These are phyloP conservation scores for Lindgomyces ingoldianus DNA, from an alignment of 495 filamentous ascomycete genomes.

Conservation along the genomic window DNA sequence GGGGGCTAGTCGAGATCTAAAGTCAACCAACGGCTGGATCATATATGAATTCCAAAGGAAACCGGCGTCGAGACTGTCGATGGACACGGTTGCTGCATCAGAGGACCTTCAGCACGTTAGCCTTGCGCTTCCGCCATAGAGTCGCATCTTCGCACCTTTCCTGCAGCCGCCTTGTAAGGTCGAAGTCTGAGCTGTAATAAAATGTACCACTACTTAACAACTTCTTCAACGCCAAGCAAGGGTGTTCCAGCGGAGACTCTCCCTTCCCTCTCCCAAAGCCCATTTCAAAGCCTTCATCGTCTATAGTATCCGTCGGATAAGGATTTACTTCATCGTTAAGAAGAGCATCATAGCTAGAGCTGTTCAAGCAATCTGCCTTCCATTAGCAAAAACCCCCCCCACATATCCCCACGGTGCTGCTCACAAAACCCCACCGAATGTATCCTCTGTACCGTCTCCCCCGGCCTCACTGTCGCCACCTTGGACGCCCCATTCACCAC, in stretches of 20 bases:
- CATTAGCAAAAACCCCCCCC: background rate
- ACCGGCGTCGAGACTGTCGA: constrained; percentile 69
- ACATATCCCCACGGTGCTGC: constrained; percentile 32
- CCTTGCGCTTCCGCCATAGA: background rate
- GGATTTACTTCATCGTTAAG: constrained; percentile 62
- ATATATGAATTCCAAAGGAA: constrained; percentile 99
- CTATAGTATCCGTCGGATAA: constrained; percentile 54
- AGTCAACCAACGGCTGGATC: constrained; percentile 87
- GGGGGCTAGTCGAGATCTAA: constrained; percentile 74
- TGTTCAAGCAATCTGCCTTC: constrained; percentile 74
- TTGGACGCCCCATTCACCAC: constrained; percentile 77
- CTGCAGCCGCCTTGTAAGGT: constrained; percentile 90
- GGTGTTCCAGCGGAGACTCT: constrained; percentile 75
- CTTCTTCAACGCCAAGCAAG: constrained; percentile 86
- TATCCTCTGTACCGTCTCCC: constrained; percentile 86
- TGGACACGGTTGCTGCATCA: constrained; percentile 43
- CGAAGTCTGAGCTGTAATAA: constrained; percentile 96
- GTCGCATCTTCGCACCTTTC: constrained; percentile 64
- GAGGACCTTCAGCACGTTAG: constrained; percentile 29
- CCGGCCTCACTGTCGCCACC: constrained; percentile 80
- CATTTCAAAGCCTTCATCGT: constrained; percentile 55
- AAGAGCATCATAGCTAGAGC: constrained; percentile 73
- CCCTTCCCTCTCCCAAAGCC: constrained; percentile 60
- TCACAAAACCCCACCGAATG: constrained; percentile 81
- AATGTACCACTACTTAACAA: constrained; percentile 92